A percentile compares a stretch with the other conserved stretches of the same genome.
These are phyloP conservation scores for Vicia sativa DNA, from an alignment of 306 rosid genomes.

Conservation along the genomic window DNA sequence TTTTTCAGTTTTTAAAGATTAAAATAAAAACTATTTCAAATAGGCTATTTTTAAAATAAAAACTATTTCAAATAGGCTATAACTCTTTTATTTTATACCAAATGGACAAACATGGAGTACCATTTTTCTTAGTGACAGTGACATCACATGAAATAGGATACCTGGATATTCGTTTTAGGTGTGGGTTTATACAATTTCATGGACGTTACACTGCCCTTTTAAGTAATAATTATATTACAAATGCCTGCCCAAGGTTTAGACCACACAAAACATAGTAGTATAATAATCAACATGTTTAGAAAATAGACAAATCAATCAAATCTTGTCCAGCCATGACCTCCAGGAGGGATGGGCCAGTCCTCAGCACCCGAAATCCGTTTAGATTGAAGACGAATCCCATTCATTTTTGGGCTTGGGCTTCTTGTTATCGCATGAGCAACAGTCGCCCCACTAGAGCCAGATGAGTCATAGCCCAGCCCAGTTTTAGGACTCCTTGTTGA, in stretches of 20 bases:
- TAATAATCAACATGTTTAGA: conserved; percentile 11
- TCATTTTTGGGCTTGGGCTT: conserved; percentile 69
- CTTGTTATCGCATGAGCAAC: conserved; percentile 37
- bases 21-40: too few relatives aligned
- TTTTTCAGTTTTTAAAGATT: too few relatives aligned
- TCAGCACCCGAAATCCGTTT: conserved; percentile 47
- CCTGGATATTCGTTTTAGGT: not conserved
- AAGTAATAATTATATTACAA: conserved; percentile 3
- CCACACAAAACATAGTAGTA: conserved; percentile 38
- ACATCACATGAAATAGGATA: not conserved
- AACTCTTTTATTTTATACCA: not conserved
- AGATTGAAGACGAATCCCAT: conserved; percentile 46
- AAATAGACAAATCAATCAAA: conserved; percentile 34
- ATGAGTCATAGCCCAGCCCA: conserved; percentile 59
- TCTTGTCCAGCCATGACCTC: conserved; percentile 65
- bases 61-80: too few relatives aligned
- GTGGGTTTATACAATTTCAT: conserved; percentile 10
- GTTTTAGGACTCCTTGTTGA: conserved; percentile 40
- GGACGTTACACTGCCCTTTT: not conserved
- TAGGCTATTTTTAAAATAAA: too few relatives aligned
- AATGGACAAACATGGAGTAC: not conserved
- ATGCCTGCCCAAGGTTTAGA: conserved; percentile 35
- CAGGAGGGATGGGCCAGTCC: conserved; percentile 66
- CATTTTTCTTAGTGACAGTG: conserved; percentile 6
- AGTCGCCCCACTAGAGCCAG: conserved; percentile 60